Percentiles rank a stretch among this genome's conserved stretches.
phyloP scores from a whole-genome alignment of 352 stramenopile species.

The Phytophthora foliorum region DNA sequence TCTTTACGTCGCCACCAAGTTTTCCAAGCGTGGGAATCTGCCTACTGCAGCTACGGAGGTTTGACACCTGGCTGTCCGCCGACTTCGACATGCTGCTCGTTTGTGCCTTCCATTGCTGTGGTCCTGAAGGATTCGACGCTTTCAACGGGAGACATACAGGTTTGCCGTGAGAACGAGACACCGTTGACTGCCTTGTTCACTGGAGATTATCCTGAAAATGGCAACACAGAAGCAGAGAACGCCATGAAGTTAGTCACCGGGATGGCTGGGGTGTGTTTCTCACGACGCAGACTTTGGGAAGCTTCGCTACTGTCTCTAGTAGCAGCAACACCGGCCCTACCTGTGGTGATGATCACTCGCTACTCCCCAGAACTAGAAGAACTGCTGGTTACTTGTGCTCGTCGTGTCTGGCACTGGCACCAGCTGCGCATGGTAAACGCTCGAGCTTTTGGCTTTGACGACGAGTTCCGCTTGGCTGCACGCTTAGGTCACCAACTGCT shows the following conservation, averaged over 20 bases:
- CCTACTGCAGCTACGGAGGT: conserved; percentile 31
- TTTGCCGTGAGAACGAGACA: conserved; percentile 8
- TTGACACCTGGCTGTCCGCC: conserved; percentile 35
- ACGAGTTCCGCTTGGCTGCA: conserved; percentile 46
- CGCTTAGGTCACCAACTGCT: conserved; percentile 61
- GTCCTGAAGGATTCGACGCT: conserved; percentile 12
- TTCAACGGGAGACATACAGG: background rate
- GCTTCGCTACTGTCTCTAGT: conserved; percentile 46
- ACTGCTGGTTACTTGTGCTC: conserved; percentile 51
- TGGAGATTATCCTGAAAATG: conserved; percentile 16
- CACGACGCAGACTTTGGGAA: conserved; percentile 53
- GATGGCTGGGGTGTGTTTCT: conserved; percentile 48
- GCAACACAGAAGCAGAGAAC: conserved; percentile 7
- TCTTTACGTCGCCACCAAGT: conserved; percentile 12
- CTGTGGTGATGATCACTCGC: conserved; percentile 53
- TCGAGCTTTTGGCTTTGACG: conserved; percentile 44
- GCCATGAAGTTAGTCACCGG: conserved; percentile 22
- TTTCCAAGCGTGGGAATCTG: conserved; percentile 33
- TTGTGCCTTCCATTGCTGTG: conserved; percentile 37
- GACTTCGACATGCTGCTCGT: conserved; percentile 27
- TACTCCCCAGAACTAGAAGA: conserved; percentile 53
- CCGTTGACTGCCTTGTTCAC: conserved; percentile 25
- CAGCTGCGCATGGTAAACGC: conserved; percentile 56
- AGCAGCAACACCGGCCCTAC: conserved; percentile 31
- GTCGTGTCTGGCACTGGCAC: conserved; percentile 52